These are phyloP conservation scores for Backusella psychrophila DNA, from an alignment of 192 early-diverging fungal species.

Conservation along the genomic window DNA sequence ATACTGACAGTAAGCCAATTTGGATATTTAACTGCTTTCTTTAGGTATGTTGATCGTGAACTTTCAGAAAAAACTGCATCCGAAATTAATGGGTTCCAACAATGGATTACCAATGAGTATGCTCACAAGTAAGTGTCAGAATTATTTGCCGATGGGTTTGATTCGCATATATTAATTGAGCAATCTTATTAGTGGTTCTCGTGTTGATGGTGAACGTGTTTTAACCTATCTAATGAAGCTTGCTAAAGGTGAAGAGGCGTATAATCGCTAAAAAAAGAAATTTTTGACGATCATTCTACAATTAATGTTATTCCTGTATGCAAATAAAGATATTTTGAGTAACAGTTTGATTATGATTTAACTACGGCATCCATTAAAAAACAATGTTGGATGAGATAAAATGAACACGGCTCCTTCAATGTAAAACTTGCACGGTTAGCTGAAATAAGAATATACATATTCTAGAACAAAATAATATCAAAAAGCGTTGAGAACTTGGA, in stretches of 20 bases:
- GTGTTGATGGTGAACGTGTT: constrained; percentile 50
- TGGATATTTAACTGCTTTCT: not conserved
- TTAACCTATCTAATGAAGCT: constrained; percentile 56
- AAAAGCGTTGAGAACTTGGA: not conserved
- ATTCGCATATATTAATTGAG: not conserved
- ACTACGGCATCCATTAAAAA: not conserved
- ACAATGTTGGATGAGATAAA: not conserved
- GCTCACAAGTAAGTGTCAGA: constrained; percentile 51
- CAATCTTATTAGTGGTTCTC: constrained; percentile 38
- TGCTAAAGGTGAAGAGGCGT: constrained; percentile 48
- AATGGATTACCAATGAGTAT: constrained; percentile 71
- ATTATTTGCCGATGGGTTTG: no score
- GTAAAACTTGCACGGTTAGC: not conserved
- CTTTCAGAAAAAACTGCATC: constrained; percentile 57
- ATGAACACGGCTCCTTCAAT: not conserved
- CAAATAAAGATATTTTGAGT: not conserved
- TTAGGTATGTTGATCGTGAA: constrained; percentile 55
- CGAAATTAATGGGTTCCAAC: constrained; percentile 50
- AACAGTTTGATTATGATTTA: not conserved
- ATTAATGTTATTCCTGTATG: not conserved
- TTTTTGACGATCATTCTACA: not conserved
- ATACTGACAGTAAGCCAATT: not conserved
- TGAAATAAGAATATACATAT: not conserved
- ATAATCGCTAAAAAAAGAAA: constrained; percentile 25
- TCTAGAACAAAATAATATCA: not conserved